Base-by-base conservation (phyloP, 2,329 filamentous ascomycete genomes). In the Sporothrix pallida region DNA sequence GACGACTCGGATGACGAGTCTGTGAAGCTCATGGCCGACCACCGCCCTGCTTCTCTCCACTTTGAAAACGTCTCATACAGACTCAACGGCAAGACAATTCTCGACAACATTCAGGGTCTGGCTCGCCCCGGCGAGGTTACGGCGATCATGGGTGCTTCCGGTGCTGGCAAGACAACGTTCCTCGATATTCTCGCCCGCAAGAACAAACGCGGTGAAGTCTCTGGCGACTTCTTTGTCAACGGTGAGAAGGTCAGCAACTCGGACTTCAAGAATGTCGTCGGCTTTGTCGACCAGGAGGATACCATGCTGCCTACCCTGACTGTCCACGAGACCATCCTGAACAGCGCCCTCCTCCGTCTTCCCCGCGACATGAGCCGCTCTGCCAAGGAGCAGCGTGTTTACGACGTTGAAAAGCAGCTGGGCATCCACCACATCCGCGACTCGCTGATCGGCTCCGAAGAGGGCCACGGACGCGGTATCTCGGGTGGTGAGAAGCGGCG, bases 241-340 rank as follows among this genome's bases (percentile, higher is more conserved):
- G 97, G 96, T 48, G 94, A 98, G 81, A 95, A 93, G 81, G 91
- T 98, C 52, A 86, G 86, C 46, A 93, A 98, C 80, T 82, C 88
- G 44, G 93, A 98, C 76, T 99, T 96, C 83, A 93, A 93, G 80
- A 95, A 90, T 75, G 94, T 98, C 70, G 92, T 98, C 76, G 96
- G 97, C 26, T 99, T 98, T 78, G 96, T 99, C 56, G 96, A 99
- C 78, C 96, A 99, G 83, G 96, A 99, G 80, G 96, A 99, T 80
- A 97, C 95, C 5, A 95, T 99, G 91, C 87, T 99, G 60, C 92
- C 96, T 0, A 99, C 96, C 0, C 85, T 99, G 77, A 99, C 96
- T 0, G 96, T 99, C 9, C 96, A 99, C 81, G 96, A 99, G 83
- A 99, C 96, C 0, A 99, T 99, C 75, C 86, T 98, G 76, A 98